Evolutionary conservation across 2,329 filamentous ascomycete genomes (phyloP).

Genomic region (Aureobasidium sp.): DNA sequence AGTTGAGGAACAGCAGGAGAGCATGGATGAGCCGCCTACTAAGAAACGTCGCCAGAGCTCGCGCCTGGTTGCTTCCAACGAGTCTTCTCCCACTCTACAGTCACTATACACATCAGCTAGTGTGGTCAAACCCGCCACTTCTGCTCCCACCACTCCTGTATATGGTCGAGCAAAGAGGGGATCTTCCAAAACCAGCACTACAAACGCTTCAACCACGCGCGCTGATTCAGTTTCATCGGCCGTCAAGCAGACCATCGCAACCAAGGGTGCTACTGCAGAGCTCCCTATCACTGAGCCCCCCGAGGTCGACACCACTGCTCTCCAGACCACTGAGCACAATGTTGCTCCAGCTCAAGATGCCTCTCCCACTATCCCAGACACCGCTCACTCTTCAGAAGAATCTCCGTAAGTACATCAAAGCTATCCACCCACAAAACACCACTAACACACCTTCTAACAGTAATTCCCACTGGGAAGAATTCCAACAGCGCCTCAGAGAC

Average conservation of each 20-base stretch:
- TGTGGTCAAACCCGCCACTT: not conserved
- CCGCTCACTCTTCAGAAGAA: not conserved
- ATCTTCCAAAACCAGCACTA: not conserved
- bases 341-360: not conserved
- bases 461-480: not conserved
- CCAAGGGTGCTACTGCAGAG: not conserved
- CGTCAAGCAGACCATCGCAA: not conserved
- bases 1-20: not conserved
- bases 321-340: too few relatives aligned
- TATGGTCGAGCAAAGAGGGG: not conserved
- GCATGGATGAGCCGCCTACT: not conserved
- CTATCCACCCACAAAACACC: too few relatives aligned
- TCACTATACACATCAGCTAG: not conserved
- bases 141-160: not conserved
- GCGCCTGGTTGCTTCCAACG: not conserved
- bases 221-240: not conserved
- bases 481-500: not conserved
- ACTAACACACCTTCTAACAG: not conserved
- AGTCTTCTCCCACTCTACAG: not conserved
- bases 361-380: not conserved
- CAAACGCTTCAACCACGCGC: not conserved
- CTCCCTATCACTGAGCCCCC: not conserved
- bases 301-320: not conserved
- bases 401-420: not conserved
- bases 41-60: not conserved